Conservation (phyloP, 371 early-diverging fungal genomes). For the Mortierella sp. region DNA sequence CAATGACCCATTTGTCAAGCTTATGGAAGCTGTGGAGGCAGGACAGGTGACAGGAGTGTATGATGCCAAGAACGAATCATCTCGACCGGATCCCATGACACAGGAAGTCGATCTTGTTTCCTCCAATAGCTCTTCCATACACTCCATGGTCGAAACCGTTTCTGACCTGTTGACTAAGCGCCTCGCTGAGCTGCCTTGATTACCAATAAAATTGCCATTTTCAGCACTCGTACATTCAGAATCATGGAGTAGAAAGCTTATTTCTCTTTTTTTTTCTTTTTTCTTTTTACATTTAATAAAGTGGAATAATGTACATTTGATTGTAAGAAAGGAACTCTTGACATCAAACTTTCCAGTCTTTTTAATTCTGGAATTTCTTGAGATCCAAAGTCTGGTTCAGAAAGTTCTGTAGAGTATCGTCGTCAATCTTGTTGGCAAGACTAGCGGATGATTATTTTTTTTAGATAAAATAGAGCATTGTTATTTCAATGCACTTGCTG, state of each 20-base stretch:
- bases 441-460: constrained; percentile 8
- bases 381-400: constrained; percentile 82
- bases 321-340: not conserved
- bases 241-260: not conserved
- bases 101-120: constrained; percentile 35
- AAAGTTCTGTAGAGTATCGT: constrained; percentile 77
- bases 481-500: not conserved
- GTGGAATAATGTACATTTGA: constrained; percentile 71
- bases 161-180: constrained; percentile 23
- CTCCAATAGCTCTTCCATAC: constrained; percentile 24
- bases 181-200: constrained; percentile 12
- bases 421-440: constrained; percentile 67
- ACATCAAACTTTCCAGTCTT: not conserved
- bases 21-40: constrained; percentile 17
- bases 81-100: constrained; percentile 23
- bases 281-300: constrained; percentile 9
- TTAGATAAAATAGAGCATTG: not conserved
- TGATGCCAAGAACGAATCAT: not conserved
- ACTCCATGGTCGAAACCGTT: constrained; percentile 30
- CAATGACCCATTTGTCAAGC: constrained; percentile 58
- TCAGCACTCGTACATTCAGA: not conserved
- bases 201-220: not conserved
- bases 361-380: constrained; percentile 75
- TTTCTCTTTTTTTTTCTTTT: not conserved
- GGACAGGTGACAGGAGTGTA: constrained; percentile 16